Evolutionary conservation across 306 rosid species (phyloP), one percentile per base, ranked within the genome.

Genomic region (Vicia faba): DNA sequence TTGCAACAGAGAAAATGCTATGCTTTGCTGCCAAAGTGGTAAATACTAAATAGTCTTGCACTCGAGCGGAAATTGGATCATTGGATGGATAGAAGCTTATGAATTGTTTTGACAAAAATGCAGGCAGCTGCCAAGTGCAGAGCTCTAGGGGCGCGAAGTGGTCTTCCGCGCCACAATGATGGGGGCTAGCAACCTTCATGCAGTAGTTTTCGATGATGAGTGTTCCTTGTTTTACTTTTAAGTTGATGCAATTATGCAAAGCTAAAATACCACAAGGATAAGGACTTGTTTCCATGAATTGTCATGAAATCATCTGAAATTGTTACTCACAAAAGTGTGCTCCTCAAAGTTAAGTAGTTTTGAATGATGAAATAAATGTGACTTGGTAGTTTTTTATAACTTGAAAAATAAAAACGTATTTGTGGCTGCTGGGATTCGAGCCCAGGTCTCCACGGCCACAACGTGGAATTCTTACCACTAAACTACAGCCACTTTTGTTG

Each of bases 101-200:
- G 67, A 35, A 51, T 74, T 63, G 51, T 38, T 9, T 44, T 71
- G 26, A 7, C 33, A 53, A 48, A 53, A 48, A 65, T 72, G 57
- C 89, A 91, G 97, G 96, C 97, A 2, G 89, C 88, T 38, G 70
- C 77, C 58, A 86, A 88, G 64, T 91, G 96, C 76, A 84, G 84
- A 75, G 95, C 71, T 51, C 56, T 83, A 69, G 97, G 97, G 55
- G 96, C 96, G 18, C 84, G 95, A 57, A 79, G 79, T n/a, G 93
- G 91, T 41, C 89, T 88, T 76, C 95, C 96, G 59, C 31, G 71
- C 45, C 64, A 58, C 31, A 56, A 75, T 0, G 88, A 91, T 50
- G 82, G 86, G 5, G 75, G 18, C 26, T 91, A 56, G 83, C 85
- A 29, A 41, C 93, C 46, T 86, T 82, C 75, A 59, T 79, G 29